Conservation (phyloP, 2,329 filamentous ascomycete genomes). For the Lecanicillium sp. region DNA sequence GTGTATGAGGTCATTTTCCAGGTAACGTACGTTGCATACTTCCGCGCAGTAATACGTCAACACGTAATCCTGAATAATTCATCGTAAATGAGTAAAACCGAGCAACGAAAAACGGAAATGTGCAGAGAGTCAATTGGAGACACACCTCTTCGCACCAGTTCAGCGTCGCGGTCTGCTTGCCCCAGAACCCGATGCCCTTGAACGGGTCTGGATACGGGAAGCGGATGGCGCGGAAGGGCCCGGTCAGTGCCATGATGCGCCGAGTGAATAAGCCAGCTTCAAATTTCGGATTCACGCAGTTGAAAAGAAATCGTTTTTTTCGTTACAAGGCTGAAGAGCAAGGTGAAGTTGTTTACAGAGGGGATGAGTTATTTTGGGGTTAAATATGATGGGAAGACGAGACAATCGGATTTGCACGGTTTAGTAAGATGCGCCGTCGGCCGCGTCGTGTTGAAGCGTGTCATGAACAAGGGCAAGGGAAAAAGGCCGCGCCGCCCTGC, state of each 20-base stretch:
- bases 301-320: neutral
- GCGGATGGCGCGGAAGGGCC: conserved; percentile 15
- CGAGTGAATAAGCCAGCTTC: neutral
- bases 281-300: neutral
- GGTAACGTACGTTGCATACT: conserved; percentile 54
- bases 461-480: too few species aligned
- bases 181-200: conserved; percentile 51
- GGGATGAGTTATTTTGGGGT: too few species aligned
- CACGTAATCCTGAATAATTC: conserved; percentile 48
- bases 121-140: conserved; percentile 12
- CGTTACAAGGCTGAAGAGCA: too few species aligned
- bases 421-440: too few species aligned
- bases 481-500: too few species aligned
- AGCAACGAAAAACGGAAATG: neutral
- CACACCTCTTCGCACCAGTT: conserved; percentile 76
- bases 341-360: too few species aligned
- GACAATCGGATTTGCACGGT: too few species aligned
- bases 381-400: too few species aligned
- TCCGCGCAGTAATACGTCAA: conserved; percentile 70
- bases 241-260: neutral
- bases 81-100: too few species aligned
- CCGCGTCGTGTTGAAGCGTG: too few species aligned
- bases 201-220: conserved; percentile 41
- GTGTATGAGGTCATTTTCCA: neutral
- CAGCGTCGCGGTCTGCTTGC: conserved; percentile 62